Base-by-base conservation (phyloP, 2,329 filamentous ascomycete species). In the Lecanicillium sp. region DNA sequence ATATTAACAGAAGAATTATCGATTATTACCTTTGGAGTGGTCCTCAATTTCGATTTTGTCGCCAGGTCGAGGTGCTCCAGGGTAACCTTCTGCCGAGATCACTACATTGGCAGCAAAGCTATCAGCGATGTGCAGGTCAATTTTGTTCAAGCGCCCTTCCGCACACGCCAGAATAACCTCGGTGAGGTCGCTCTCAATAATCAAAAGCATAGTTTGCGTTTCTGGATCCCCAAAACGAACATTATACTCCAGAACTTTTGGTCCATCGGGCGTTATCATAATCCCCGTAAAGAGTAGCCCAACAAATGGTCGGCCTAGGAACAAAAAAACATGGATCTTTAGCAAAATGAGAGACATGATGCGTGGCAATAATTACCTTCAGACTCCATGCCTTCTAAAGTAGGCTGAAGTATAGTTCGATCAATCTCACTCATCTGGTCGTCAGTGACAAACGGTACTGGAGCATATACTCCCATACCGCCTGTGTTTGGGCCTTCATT, bases 171-270 rank as follows among this genome's bases (percentile, higher is more conserved):
- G 67, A 79, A 95, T 85, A 44, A 95, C 70, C 55, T 85, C 77
- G 0, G 86, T 87, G 28, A 95, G 71, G 60, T 95, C 88, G 9
- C 81, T 85, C 43, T 90, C 78, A 29, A 95, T 70, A 14, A 95
- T 67, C 3, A 84, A 78, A 12, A 95, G 67, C 16, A 92, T 68
- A 2, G 82, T 88, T 61, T 94, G 86, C 0, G 85, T 88, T 60
- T 94, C 87, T 1, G 87, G 87, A 52, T 94, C 87, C 29, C 87
- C 87, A 53, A 92, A 92, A 37, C 87, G 77, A 27, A 90, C 86
- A 51, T 94, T 94, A 65, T 94, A 94, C 59, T 94, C 87, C 33
- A 94, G 70, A 6, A 85, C 79, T 57, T 84, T 85, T 9, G 85
- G 79, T 1, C 87, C 86, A 29, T 68, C 58, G 47, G 78, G 73